Evolutionary conservation across 768 basidiomycete genomes (phyloP).

Genomic region (Tulasnella sp.): DNA sequence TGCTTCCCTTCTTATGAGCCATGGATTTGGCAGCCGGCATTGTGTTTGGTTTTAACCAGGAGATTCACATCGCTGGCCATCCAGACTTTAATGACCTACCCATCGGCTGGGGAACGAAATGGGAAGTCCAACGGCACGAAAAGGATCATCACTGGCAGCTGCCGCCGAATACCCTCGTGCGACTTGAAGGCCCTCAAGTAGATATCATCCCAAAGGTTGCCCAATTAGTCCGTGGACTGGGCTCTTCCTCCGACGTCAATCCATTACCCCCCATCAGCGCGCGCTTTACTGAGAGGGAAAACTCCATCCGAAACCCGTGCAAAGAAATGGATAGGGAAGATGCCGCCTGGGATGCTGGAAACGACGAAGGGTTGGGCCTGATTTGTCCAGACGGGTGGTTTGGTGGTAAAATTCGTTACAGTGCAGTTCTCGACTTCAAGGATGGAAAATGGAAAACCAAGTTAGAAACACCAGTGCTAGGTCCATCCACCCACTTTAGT

Average conservation of each 20-base stretch:
- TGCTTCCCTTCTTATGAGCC: too few species aligned
- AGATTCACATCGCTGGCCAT: not conserved
- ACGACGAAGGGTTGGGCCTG: not conserved
- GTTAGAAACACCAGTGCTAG: not conserved
- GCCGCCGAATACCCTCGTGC: not conserved
- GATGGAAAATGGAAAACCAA: not conserved
- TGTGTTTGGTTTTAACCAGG: too few species aligned
- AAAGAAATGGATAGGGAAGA: conserved; percentile 1
- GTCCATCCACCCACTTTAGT: conserved; percentile 1
- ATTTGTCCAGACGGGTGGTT: not conserved
- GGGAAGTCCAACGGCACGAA: not conserved
- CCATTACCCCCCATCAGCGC: too few species aligned
- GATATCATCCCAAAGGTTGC: not conserved
- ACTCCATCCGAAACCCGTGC: not conserved
- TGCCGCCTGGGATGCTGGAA: not conserved
- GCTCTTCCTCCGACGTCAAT: not conserved
- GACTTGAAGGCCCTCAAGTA: not conserved
- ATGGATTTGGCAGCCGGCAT: too few species aligned
- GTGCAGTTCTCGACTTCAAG: not conserved
- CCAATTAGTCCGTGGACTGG: not conserved
- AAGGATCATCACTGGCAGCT: not conserved
- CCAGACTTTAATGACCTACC: not conserved
- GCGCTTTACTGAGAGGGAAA: not conserved
- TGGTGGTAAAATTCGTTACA: not conserved
- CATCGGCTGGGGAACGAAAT: not conserved